Base-by-base conservation (phyloP, 2,329 filamentous ascomycete genomes). In the Epichloe gansuensis region DNA sequence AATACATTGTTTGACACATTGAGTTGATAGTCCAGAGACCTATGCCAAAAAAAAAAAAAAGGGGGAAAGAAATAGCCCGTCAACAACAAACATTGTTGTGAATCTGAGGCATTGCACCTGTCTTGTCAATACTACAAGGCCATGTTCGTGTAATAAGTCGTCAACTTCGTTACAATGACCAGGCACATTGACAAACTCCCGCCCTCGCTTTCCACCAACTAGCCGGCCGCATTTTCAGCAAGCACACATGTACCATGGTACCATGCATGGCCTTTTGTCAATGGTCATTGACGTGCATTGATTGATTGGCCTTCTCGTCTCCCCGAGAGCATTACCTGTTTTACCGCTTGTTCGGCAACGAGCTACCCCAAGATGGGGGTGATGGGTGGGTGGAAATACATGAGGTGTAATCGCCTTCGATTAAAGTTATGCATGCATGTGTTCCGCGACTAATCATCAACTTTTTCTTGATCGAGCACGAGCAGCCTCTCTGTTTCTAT, bases 341-440 rank as follows among this genome's bases (percentile, higher is more conserved):
- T 52, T 47, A 50, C 51, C 46, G 46, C 50, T 47, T 53, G 37
- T 50, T 50, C 42, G 53, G 53, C 46, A 48, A 23, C 46, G 13
- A 45, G 21, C 41, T 47, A 8, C 38, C 50, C 45, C 28, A 31
- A 9, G 8, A 31, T 31, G 28, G 28, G 28, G 9, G 28, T 4
- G 8, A 31, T 31, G 28, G 28, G 28, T 31, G 28, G 3, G n/a
- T n/a, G 37, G 37, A 39, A 39, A 39, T n/a, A 5, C 17, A 21
- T 21, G 17, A 39, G 37, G 21, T 42, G 46, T 23, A 23, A 21
- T 38, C 1, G 34, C 46, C 17, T 21, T 15, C 21, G n/a, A 48
- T 37, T 21, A 31, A 31, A 31, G 3, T 9, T 37, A 39, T 39
- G 37, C 37, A n/a, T 12, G 15, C 31, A 28, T 7, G 28, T 28